Conservation (phyloP, 345 rosid genomes). For the Isatis tinctoria region DNA sequence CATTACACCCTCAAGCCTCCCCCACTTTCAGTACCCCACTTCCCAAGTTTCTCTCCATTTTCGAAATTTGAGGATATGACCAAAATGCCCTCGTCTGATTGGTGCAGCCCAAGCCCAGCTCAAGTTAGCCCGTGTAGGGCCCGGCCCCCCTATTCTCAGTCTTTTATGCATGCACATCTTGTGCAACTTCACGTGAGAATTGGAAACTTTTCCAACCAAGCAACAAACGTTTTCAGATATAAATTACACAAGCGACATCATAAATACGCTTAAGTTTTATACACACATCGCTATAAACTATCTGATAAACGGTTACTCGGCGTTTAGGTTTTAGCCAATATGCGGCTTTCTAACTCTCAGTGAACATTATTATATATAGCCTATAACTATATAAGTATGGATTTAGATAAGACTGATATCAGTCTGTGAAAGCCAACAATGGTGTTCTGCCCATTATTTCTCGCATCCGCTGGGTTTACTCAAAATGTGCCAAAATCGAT, state of each 20-base stretch:
- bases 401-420: too few species aligned
- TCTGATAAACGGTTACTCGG: neutral
- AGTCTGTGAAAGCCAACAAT: too few species aligned
- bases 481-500: neutral
- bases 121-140: neutral
- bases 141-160: neutral
- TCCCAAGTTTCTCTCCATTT: constrained; percentile 36
- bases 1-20: constrained; percentile 24
- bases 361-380: too few species aligned
- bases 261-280: neutral
- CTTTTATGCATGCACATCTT: neutral
- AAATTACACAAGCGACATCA: neutral
- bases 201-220: neutral
- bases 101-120: constrained; percentile 27
- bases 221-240: neutral
- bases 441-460: neutral
- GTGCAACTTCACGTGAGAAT: neutral
- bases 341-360: too few species aligned
- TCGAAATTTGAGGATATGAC: neutral
- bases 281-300: too few species aligned
- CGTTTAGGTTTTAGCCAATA: neutral
- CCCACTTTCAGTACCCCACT: constrained; percentile 35
- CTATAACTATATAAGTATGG: too few species aligned
- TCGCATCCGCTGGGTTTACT: neutral
- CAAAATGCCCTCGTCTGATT: neutral